These are phyloP conservation scores for Cladobotryum protrusum DNA, from an alignment of 2,329 filamentous ascomycete species.

Conservation along the genomic window DNA sequence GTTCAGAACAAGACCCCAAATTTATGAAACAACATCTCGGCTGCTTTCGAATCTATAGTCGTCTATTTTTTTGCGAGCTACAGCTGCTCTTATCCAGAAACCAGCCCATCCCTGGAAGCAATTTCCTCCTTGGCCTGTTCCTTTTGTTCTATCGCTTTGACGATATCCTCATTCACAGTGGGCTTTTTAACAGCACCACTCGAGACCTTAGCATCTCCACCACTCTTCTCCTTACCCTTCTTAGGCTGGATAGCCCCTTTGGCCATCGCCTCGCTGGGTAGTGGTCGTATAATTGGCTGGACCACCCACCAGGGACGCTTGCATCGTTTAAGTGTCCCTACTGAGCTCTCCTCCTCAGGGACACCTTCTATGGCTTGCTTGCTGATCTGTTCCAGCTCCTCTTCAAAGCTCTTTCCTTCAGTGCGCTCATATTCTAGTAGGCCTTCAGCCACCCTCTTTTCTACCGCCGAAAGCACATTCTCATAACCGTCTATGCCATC, in stretches of 20 bases:
- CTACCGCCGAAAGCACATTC: conserved; percentile 66
- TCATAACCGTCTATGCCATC: conserved; percentile 75
- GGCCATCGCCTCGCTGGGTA: conserved; percentile 80
- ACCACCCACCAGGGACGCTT: conserved; percentile 84
- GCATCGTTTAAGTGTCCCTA: conserved; percentile 64
- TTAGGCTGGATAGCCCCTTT: conserved; percentile 70
- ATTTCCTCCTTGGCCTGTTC: conserved; percentile 12
- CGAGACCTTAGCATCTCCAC: conserved; percentile 18
- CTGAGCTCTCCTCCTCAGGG: conserved; percentile 50
- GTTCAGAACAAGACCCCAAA: too few relatives aligned
- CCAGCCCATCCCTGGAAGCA: conserved; percentile 12
- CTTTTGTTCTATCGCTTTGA: background rate
- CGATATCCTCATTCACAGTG: background rate
- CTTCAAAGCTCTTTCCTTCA: conserved; percentile 43
- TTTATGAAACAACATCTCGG: too few relatives aligned
- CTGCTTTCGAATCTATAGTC: too few relatives aligned
- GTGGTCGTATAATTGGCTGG: conserved; percentile 77
- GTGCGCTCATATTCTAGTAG: conserved; percentile 60
- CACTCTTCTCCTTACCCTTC: conserved; percentile 50
- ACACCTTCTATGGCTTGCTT: conserved; percentile 28
- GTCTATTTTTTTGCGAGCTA: background rate
- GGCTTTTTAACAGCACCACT: too few relatives aligned
- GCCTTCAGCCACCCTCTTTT: conserved; percentile 66
- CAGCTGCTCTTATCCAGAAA: conserved; percentile 9
- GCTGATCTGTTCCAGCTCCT: conserved; percentile 25